These are phyloP conservation scores for Gigaspora rosea DNA, from an alignment of 192 early-diverging fungal genomes.

Conservation along the genomic window DNA sequence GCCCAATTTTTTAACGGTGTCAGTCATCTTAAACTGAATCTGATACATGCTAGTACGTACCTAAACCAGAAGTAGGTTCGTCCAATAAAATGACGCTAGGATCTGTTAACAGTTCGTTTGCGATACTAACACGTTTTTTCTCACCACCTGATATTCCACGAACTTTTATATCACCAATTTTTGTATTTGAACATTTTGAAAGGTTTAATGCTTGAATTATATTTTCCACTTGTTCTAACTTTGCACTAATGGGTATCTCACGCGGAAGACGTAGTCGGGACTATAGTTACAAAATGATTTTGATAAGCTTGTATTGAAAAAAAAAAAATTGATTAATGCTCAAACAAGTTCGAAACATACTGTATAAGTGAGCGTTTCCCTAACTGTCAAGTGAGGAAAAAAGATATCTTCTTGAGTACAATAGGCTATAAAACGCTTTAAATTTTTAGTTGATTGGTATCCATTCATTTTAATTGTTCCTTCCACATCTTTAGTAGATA, in stretches of 20 bases:
- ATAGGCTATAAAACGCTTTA: slow-evolving; percentile 62
- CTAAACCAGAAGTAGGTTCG: slow-evolving; percentile 73
- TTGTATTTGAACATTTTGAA: slow-evolving; percentile 67
- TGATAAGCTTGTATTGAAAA: slow-evolving; percentile 22
- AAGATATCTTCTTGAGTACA: slow-evolving; percentile 59
- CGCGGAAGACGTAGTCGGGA: slow-evolving; percentile 48
- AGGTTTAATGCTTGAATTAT: slow-evolving; percentile 64
- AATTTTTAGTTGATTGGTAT: slow-evolving; percentile 1
- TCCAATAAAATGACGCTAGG: slow-evolving; percentile 68
- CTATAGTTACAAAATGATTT: neutral
- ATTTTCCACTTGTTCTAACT: slow-evolving; percentile 50
- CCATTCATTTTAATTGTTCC: slow-evolving; percentile 21
- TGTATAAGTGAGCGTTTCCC: slow-evolving; percentile 74
- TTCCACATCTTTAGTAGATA: slow-evolving; percentile 44
- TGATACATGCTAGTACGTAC: neutral
- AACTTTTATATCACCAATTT: slow-evolving; percentile 60
- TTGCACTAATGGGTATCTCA: slow-evolving; percentile 39
- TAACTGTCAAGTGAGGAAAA: slow-evolving; percentile 64
- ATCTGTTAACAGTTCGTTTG: slow-evolving; percentile 70
- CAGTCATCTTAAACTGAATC: too few species aligned
- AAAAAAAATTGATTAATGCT: slow-evolving; percentile 40
- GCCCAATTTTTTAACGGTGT: too few species aligned
- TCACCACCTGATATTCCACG: slow-evolving; percentile 78
- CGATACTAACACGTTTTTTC: slow-evolving; percentile 73
- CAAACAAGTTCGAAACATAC: slow-evolving; percentile 12